Conservation (phyloP, 345 rosid species). For the Abelmoschus esculentus region DNA sequence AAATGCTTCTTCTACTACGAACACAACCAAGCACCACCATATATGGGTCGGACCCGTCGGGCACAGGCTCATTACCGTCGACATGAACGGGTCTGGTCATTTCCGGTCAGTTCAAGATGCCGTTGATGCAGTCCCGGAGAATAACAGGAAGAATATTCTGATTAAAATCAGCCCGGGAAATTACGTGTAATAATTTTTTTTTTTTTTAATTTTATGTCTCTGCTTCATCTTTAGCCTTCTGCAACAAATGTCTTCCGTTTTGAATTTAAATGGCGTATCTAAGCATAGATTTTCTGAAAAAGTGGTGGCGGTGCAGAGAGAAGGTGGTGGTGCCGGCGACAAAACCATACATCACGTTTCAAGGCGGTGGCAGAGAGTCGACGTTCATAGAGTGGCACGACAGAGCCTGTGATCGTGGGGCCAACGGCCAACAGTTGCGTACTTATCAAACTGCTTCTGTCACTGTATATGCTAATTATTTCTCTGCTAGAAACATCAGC, state of each 20-base stretch:
- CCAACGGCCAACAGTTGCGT: constrained; percentile 78
- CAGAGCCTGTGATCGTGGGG: constrained; percentile 78
- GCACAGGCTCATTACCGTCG: constrained; percentile 60
- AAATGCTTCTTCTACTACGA: constrained; percentile 10
- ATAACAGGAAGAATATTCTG: constrained; percentile 49
- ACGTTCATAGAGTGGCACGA: constrained; percentile 96
- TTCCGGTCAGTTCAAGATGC: constrained; percentile 83
- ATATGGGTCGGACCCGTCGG: constrained; percentile 81
- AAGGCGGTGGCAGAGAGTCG: constrained; percentile 73
- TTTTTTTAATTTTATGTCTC: not conserved
- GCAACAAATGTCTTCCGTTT: too few species aligned
- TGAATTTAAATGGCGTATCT: not conserved
- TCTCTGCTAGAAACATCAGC: constrained; percentile 89
- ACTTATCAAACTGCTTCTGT: constrained; percentile 95
- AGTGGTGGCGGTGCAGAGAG: constrained; percentile 42
- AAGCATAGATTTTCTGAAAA: not conserved
- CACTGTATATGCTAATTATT: constrained; percentile 66
- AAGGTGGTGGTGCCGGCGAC: constrained; percentile 80
- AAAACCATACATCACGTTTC: constrained; percentile 81
- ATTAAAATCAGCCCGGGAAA: constrained; percentile 63
- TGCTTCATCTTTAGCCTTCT: not conserved
- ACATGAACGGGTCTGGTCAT: constrained; percentile 45
- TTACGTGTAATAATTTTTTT: constrained; percentile 42
- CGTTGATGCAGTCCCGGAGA: constrained; percentile 56
- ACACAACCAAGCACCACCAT: constrained; percentile 38